Percentiles rank a stretch among this genome's conserved stretches.
These are phyloP conservation scores for Ogataea kodamae DNA, from an alignment of 805 yeast species.

Conservation along the genomic window DNA sequence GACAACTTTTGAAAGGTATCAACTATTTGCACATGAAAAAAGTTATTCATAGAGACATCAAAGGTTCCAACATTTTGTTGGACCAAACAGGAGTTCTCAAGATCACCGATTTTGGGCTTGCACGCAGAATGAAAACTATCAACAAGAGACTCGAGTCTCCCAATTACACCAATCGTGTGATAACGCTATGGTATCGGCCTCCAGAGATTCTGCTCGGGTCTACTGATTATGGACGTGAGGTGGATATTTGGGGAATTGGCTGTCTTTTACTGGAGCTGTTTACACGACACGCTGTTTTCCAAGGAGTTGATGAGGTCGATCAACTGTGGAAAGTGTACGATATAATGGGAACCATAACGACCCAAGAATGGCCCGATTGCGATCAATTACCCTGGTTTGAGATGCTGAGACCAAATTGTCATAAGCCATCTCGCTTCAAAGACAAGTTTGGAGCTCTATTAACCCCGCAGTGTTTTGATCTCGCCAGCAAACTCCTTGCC, in stretches of 20 bases:
- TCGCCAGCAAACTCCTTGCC: slow-evolving; percentile 59
- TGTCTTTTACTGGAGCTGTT: slow-evolving; percentile 84
- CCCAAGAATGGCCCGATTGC: slow-evolving; percentile 73
- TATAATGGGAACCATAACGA: slow-evolving; percentile 82
- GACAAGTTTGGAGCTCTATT: slow-evolving; percentile 39
- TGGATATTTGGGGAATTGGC: slow-evolving; percentile 97
- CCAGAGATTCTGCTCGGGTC: slow-evolving; percentile 91
- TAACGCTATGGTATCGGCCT: slow-evolving; percentile 96
- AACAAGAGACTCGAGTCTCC: slow-evolving; percentile 50
- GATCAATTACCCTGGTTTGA: slow-evolving; percentile 89
- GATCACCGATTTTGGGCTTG: slow-evolving; percentile 81
- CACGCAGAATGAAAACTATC: slow-evolving; percentile 63
- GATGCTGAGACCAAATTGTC: slow-evolving; percentile 59
- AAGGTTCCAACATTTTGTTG: slow-evolving; percentile 73
- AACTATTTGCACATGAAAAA: slow-evolving; percentile 63
- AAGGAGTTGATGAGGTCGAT: slow-evolving; percentile 83
- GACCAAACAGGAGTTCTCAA: slow-evolving; percentile 60
- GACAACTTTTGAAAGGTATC: slow-evolving; percentile 65
- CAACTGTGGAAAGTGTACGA: slow-evolving; percentile 76
- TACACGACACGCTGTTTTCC: slow-evolving; percentile 71
- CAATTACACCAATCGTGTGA: slow-evolving; percentile 92
- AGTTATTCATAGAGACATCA: slow-evolving; percentile 77
- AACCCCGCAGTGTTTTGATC: slow-evolving; percentile 55
- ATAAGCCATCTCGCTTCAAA: slow-evolving; percentile 37
- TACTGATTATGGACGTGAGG: slow-evolving; percentile 84